These are phyloP conservation scores for Meyerozyma sp. DNA, from an alignment of 1,139 yeast species.

Conservation along the genomic window DNA sequence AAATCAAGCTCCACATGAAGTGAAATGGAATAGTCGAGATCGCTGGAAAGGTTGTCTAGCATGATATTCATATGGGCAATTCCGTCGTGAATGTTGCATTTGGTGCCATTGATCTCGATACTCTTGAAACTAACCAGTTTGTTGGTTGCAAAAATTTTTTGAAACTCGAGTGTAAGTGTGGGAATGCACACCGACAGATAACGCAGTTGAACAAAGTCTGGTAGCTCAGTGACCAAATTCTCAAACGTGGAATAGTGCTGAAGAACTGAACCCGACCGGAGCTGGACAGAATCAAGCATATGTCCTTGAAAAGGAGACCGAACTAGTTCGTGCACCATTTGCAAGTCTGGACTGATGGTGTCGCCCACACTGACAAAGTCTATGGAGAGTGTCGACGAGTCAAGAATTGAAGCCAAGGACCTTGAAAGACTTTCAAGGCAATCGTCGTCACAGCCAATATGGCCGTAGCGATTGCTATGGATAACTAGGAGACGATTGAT, in stretches of 20 bases:
- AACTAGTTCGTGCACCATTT: conserved; percentile 12
- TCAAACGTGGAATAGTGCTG: conserved; percentile 16
- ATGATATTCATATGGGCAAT: conserved; percentile 1
- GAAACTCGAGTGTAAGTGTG: conserved; percentile 14
- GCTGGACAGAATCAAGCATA: conserved; percentile 5
- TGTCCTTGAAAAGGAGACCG: conserved; percentile 4
- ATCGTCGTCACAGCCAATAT: conserved; percentile 4
- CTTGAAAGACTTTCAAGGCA: conserved; percentile 4
- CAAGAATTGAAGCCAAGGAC: conserved; percentile 7
- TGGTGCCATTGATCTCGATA: conserved; percentile 21
- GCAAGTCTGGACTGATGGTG: conserved; percentile 13
- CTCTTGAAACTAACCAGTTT: conserved; percentile 14
- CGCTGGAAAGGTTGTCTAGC: neutral
- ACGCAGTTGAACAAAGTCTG: conserved; percentile 8
- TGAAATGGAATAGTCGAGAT: neutral
- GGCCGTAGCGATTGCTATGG: conserved; percentile 15
- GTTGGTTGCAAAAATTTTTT: conserved; percentile 16
- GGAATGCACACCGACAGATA: conserved; percentile 18
- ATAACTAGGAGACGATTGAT: conserved; percentile 25
- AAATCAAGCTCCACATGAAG: neutral
- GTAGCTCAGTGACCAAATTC: conserved; percentile 14
- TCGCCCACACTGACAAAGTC: conserved; percentile 22
- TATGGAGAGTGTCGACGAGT: conserved; percentile 15
- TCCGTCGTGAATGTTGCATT: conserved; percentile 3
- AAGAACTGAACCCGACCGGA: conserved; percentile 16